A percentile compares a stretch with the other conserved stretches of the same genome.
Evolutionary conservation across 768 basidiomycete species (phyloP).

Genomic region (Lentinula sp.): DNA sequence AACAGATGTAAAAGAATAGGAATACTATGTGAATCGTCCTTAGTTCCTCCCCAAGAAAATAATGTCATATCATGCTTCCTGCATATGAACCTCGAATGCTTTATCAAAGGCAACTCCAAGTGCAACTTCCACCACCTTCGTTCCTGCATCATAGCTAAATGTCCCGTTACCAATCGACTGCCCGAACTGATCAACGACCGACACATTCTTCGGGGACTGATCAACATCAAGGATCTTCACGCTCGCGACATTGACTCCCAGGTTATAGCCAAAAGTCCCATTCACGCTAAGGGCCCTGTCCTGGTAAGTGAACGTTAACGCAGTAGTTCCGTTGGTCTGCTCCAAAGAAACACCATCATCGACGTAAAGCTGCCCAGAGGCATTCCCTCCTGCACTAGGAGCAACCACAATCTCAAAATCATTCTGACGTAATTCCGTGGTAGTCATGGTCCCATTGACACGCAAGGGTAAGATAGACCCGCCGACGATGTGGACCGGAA

Average conservation of each 20-base stretch:
- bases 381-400: conserved; percentile 43
- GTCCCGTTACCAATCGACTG: conserved; percentile 12
- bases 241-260: conserved; percentile 29
- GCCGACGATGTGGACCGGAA: conserved; percentile 59
- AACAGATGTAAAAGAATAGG: too few species aligned
- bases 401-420: conserved; percentile 64
- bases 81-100: conserved; percentile 23
- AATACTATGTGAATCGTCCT: too few species aligned
- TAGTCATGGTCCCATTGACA: conserved; percentile 52
- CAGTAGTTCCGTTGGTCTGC: conserved; percentile 19
- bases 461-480: conserved; percentile 57
- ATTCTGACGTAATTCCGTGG: conserved; percentile 41
- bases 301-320: conserved; percentile 26
- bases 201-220: conserved; percentile 21
- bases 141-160: conserved; percentile 36
- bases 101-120: conserved; percentile 30
- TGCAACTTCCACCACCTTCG: conserved; percentile 38
- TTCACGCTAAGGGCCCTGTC: conserved; percentile 24
- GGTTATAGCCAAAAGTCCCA: conserved; percentile 30
- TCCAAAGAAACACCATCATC: conserved; percentile 58
- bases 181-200: conserved; percentile 22
- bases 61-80: background rate
- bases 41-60: too few species aligned
- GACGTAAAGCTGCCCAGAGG: conserved; percentile 49
- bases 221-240: conserved; percentile 33